Conservation (phyloP, 371 early-diverging fungal species). For the Mucor velutinosus region DNA sequence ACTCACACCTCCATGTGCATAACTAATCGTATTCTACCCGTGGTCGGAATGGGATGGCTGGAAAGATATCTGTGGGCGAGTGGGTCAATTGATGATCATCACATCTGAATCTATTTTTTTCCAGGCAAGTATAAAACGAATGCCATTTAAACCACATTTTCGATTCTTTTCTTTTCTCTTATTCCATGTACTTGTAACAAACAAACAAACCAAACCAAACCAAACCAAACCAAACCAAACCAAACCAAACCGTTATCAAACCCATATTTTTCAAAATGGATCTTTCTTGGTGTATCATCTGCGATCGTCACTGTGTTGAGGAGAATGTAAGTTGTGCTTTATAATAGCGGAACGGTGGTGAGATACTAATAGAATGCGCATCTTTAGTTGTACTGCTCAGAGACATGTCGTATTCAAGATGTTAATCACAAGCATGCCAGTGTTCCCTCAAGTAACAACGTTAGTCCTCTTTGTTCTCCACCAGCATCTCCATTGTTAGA, state of each 20-base stretch:
- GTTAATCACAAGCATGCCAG: slow-evolving; percentile 8
- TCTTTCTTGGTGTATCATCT: slow-evolving; percentile 45
- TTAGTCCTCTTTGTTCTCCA: slow-evolving; percentile 13
- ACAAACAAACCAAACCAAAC: background rate
- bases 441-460: background rate
- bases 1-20: background rate
- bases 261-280: slow-evolving; percentile 21
- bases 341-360: background rate
- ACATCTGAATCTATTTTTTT: background rate
- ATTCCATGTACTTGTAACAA: slow-evolving; percentile 1
- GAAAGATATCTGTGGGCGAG: background rate
- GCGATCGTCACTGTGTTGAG: slow-evolving; percentile 37
- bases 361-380: background rate
- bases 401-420: slow-evolving; percentile 28
- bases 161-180: background rate
- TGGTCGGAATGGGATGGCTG: background rate
- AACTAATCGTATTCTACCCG: background rate
- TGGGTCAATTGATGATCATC: background rate
- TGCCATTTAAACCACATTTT: background rate
- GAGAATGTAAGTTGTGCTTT: slow-evolving; percentile 20
- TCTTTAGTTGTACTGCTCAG: slow-evolving; percentile 31
- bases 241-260: background rate
- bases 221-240: too few species aligned
- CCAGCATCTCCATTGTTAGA: slow-evolving; percentile 27
- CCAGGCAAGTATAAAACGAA: background rate